phyloP scores from a whole-genome alignment of 805 yeast genomes.

The Pichia sporocuriosa region DNA sequence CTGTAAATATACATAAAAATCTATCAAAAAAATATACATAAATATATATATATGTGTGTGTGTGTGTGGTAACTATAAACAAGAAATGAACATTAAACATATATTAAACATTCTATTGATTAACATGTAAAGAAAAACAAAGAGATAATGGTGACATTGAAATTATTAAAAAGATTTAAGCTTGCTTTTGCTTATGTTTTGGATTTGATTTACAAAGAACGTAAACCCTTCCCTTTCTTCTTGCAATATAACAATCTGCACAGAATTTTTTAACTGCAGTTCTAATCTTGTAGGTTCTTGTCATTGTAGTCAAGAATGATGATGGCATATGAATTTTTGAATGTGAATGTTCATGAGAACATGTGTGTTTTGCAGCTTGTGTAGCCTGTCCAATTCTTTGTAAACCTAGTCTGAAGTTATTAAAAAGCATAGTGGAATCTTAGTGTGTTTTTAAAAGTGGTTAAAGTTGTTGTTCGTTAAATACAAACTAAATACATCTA shows the following conservation, averaged over 20 bases:
- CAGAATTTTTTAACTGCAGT: conserved; percentile 93
- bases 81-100: not conserved
- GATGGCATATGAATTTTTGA: conserved; percentile 8
- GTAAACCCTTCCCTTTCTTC: conserved; percentile 91
- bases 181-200: conserved; percentile 92
- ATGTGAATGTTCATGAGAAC: conserved; percentile 8
- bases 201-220: conserved; percentile 91
- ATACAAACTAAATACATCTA: too few relatives aligned
- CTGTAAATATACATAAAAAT: conserved; percentile 3
- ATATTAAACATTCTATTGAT: too few relatives aligned
- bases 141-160: not conserved
- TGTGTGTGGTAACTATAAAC: conserved; percentile 2
- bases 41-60: not conserved
- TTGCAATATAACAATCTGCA: conserved; percentile 82
- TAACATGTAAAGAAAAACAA: too few relatives aligned
- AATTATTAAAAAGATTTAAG: conserved; percentile 29
- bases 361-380: conserved; percentile 8
- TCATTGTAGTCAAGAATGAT: conserved; percentile 15
- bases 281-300: conserved; percentile 83
- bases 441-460: too few relatives aligned
- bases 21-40: not conserved
- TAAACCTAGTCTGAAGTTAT: conserved; percentile 24
- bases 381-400: conserved; percentile 15
- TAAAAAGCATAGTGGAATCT: conserved; percentile 19
- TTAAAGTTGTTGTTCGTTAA: too few relatives aligned